Evolutionary conservation across 1,284 basidiomycete genomes (phyloP).

Genomic region (Leccinum angustisporum): DNA sequence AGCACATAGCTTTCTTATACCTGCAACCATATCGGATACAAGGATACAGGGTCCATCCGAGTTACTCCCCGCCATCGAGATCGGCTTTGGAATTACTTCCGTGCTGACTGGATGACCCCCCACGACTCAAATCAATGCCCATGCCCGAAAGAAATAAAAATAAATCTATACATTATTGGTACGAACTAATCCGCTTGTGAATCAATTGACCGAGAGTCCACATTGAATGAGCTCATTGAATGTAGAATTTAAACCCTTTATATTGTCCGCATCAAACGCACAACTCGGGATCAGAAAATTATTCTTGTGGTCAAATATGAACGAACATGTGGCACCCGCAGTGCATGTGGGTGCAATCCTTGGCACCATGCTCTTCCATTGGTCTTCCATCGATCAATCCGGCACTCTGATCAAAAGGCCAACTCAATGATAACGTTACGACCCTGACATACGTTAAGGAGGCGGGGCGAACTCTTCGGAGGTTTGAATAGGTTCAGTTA

Average conservation of each 20-base stretch:
- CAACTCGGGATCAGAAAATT: not conserved
- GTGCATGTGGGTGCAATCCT: not conserved
- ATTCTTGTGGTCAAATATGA: not conserved
- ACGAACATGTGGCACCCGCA: not conserved
- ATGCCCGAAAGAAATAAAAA: not conserved
- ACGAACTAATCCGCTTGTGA: not conserved
- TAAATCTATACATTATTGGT: not conserved
- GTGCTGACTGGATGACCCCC: not conserved
- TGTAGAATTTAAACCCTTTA: not conserved
- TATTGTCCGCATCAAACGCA: not conserved
- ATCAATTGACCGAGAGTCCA: not conserved
- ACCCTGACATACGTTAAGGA: not conserved
- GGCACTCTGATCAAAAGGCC: not conserved
- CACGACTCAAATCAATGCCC: not conserved
- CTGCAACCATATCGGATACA: not conserved
- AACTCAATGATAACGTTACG: not conserved
- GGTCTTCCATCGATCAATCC: not conserved
- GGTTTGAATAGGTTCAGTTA: not conserved
- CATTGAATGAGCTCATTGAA: not conserved
- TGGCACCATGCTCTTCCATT: not conserved
- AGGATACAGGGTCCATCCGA: not conserved
- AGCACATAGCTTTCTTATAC: slow-evolving; percentile 7
- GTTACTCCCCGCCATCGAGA: not conserved
- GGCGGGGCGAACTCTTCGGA: not conserved
- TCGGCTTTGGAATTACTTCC: not conserved